These are phyloP conservation scores for Colletotrichum lupini DNA, from an alignment of 2,329 filamentous ascomycete genomes.

Conservation along the genomic window DNA sequence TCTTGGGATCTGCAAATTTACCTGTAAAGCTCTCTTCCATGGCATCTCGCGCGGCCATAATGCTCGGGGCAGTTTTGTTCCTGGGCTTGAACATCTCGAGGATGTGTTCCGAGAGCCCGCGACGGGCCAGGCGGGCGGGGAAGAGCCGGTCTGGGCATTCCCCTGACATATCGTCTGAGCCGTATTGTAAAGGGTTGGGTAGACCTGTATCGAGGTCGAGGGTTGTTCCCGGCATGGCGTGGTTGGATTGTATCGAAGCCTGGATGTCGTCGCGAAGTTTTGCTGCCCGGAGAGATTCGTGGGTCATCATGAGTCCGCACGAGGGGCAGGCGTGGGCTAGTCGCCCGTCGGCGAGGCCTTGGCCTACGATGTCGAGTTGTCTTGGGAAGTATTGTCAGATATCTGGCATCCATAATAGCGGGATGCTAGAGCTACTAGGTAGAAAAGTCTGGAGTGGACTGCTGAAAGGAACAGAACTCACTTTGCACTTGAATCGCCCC, in stretches of 20 bases:
- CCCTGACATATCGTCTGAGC: not conserved
- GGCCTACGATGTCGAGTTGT: constrained; percentile 48
- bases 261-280: constrained; percentile 69
- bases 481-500: constrained; percentile 45
- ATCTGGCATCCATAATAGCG: not conserved
- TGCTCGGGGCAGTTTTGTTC: not conserved
- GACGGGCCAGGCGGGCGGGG: constrained; percentile 26
- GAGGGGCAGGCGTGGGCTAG: constrained; percentile 58
- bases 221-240: constrained; percentile 71
- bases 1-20: constrained; percentile 24
- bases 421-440: too few relatives aligned
- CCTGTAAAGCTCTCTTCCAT: constrained; percentile 34
- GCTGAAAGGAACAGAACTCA: not conserved
- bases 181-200: not conserved
- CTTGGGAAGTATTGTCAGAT: constrained; percentile 3
- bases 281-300: constrained; percentile 65
- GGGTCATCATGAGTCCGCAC: constrained; percentile 60
- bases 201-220: constrained; percentile 57
- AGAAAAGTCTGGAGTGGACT: not conserved
- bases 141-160: constrained; percentile 31
- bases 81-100: constrained; percentile 10
- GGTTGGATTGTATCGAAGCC: constrained; percentile 51
- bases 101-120: constrained; percentile 17
- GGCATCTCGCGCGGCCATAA: constrained; percentile 15
- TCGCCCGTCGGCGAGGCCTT: constrained; percentile 62